Percentiles rank a stretch among this genome's conserved stretches.
These are phyloP conservation scores for Ogataea methylovora DNA, from an alignment of 805 yeast species.

Conservation along the genomic window DNA sequence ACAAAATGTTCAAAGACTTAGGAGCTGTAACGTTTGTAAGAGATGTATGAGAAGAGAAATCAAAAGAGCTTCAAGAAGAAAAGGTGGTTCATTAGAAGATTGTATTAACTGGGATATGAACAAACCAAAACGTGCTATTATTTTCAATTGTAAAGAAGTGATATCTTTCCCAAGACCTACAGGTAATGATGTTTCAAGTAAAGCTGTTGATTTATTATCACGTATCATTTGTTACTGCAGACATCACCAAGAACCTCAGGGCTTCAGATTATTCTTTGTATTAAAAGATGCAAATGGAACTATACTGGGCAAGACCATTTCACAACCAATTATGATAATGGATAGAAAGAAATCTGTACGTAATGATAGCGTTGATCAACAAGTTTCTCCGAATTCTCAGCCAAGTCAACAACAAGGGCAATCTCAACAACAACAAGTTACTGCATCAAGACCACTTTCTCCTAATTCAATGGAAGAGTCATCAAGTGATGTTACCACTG, in stretches of 20 bases:
- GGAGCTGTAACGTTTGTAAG: constrained; percentile 68
- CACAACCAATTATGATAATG: constrained; percentile 82
- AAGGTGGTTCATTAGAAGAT: constrained; percentile 68
- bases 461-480: constrained; percentile 28
- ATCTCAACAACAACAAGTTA: constrained; percentile 1
- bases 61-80: constrained; percentile 89
- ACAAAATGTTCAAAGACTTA: constrained; percentile 10
- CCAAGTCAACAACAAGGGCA: constrained; percentile 4
- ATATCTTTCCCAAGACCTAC: constrained; percentile 62
- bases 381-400: constrained; percentile 16
- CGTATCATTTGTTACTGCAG: constrained; percentile 94
- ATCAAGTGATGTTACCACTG: constrained; percentile 14
- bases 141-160: constrained; percentile 87
- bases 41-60: constrained; percentile 90
- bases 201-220: constrained; percentile 45
- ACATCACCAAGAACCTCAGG: constrained; percentile 85
- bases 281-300: constrained; percentile 53
- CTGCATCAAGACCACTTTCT: constrained; percentile 10
- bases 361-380: constrained; percentile 33
- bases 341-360: constrained; percentile 75
- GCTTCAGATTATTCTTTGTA: constrained; percentile 68
- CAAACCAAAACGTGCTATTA: constrained; percentile 72
- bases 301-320: constrained; percentile 63
- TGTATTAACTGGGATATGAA: constrained; percentile 71
- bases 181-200: constrained; percentile 21